A percentile compares a stretch with the other conserved stretches of the same genome.
Evolutionary conservation across 768 basidiomycete genomes (phyloP).

Genomic region (Amanita exitialis): DNA sequence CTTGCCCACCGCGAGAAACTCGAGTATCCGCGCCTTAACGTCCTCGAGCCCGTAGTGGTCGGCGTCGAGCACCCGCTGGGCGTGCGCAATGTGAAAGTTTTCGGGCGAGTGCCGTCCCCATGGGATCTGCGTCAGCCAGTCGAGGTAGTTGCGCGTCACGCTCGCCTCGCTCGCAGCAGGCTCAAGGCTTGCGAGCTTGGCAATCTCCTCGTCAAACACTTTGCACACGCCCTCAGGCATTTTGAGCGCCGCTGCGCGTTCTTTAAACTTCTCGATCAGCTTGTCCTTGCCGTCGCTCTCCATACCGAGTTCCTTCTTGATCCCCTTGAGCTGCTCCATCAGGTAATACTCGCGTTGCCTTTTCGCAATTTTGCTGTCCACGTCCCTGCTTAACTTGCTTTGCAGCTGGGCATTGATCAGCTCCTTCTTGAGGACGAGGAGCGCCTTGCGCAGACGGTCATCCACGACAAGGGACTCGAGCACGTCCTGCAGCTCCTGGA

Average conservation of each 20-base stretch:
- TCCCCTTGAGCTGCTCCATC: slow-evolving; percentile 94
- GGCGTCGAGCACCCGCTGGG: slow-evolving; percentile 78
- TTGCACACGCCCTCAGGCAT: slow-evolving; percentile 89
- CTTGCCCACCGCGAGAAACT: slow-evolving; percentile 94
- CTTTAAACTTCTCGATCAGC: slow-evolving; percentile 85
- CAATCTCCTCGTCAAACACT: slow-evolving; percentile 94
- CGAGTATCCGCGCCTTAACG: slow-evolving; percentile 88
- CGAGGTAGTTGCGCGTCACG: slow-evolving; percentile 89
- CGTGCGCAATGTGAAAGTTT: slow-evolving; percentile 82
- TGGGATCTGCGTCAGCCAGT: slow-evolving; percentile 91
- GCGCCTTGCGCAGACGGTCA: slow-evolving; percentile 81
- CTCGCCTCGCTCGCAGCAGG: slow-evolving; percentile 89
- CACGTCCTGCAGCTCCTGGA: slow-evolving; percentile 87
- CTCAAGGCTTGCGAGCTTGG: slow-evolving; percentile 82
- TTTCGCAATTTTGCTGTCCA: slow-evolving; percentile 91
- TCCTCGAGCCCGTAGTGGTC: slow-evolving; percentile 92
- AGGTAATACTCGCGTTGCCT: slow-evolving; percentile 91
- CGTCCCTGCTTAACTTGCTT: slow-evolving; percentile 84
- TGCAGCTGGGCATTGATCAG: slow-evolving; percentile 95
- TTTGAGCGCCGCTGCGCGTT: slow-evolving; percentile 67
- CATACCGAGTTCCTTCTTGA: slow-evolving; percentile 95
- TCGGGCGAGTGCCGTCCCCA: slow-evolving; percentile 95
- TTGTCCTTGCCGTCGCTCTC: slow-evolving; percentile 94
- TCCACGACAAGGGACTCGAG: slow-evolving; percentile 81
- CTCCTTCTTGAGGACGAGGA: slow-evolving; percentile 94